Evolutionary conservation across 1,139 yeast species (phyloP), one percentile per base, ranked within the genome.

Genomic region (Pichia cactophila): DNA sequence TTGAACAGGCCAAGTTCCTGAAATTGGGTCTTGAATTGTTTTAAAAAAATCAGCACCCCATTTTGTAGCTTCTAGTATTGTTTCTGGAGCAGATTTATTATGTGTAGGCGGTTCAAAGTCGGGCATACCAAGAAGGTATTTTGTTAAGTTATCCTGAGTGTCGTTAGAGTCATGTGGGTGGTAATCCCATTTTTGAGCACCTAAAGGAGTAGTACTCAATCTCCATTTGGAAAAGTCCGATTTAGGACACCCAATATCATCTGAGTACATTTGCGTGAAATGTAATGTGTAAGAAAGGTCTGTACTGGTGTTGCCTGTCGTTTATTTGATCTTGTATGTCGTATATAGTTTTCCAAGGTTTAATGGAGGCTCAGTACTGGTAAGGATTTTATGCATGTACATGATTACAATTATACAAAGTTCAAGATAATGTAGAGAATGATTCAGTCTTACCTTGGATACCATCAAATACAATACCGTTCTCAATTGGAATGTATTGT

Each of bases 1-100:
- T 63, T 87, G 95, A 59, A 86, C 81, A 0, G 97, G 97, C 68
- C 92, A 86, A 14, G 80, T 80, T 0, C 98, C 99, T 35, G 82
- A 78, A 1, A 69, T 66, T 26, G 78, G 77, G 52, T 86, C 94
- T 64, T 92, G 97, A 23, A 92, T 64, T 14, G 74, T 63, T 26
- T 74, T 64, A 50, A 87, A 75, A 61, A 87, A 90, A 5, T 77
- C 73, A 3, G 92, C 94, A 17, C 94, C 95, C 58, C 86, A 83
- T 42, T 73, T 65, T 1, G 90, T 85, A 1, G 95, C 80, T 41
- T 84, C 81, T 35, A 67, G 65, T 0, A 95, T 81, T 0, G 80
- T 71, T 2, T 57, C 50, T 1, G 67, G 59, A 11, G 6, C 36
- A 12, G 46, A 41, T 1, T 43, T 33, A 9, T 40, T 20, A 3